Percentiles rank a stretch among this genome's conserved stretches.
Evolutionary conservation across 2,329 filamentous ascomycete genomes (phyloP).

Genomic region (Malbranchea cinnamomea): DNA sequence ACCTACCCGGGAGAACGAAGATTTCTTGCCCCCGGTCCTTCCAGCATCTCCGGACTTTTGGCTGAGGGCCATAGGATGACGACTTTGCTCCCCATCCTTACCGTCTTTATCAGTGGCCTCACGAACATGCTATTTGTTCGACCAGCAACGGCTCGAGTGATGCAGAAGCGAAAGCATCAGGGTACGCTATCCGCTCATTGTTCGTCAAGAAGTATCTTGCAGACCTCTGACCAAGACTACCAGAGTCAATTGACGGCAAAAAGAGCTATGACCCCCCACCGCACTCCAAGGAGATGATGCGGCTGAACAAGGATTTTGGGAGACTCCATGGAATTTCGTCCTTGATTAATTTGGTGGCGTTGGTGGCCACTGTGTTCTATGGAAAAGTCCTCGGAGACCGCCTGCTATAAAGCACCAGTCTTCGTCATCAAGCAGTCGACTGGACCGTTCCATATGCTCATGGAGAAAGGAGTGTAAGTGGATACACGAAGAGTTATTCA

Average conservation of each 20-base stretch:
- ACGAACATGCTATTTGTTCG: slow-evolving; percentile 57
- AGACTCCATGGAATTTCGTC: slow-evolving; percentile 70
- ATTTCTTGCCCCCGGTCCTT: slow-evolving; percentile 19
- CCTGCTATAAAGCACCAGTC: slow-evolving; percentile 32
- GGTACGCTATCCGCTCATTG: slow-evolving; percentile 33
- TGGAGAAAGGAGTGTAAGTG: no score
- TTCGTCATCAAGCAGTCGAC: no score
- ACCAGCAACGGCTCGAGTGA: slow-evolving; percentile 59
- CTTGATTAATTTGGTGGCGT: slow-evolving; percentile 57
- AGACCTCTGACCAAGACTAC: slow-evolving; percentile 1
- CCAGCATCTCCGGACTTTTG: slow-evolving; percentile 41
- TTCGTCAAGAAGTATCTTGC: neutral
- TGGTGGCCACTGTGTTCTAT: slow-evolving; percentile 60
- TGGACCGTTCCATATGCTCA: no score
- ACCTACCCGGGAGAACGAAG: slow-evolving; percentile 57
- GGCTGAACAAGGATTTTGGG: slow-evolving; percentile 63
- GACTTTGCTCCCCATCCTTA: slow-evolving; percentile 53
- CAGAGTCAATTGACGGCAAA: slow-evolving; percentile 77
- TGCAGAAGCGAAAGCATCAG: slow-evolving; percentile 63
- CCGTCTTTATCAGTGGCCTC: slow-evolving; percentile 55
- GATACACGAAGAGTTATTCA: no score
- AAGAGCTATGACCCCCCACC: slow-evolving; percentile 64
- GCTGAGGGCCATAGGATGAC: slow-evolving; percentile 45
- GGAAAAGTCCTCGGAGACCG: slow-evolving; percentile 57
- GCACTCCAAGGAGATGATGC: slow-evolving; percentile 71